Evolutionary conservation across 2,329 filamentous ascomycete species (phyloP), one percentile per base, ranked within the genome.

Genomic region (Sordariomycetes sp.): DNA sequence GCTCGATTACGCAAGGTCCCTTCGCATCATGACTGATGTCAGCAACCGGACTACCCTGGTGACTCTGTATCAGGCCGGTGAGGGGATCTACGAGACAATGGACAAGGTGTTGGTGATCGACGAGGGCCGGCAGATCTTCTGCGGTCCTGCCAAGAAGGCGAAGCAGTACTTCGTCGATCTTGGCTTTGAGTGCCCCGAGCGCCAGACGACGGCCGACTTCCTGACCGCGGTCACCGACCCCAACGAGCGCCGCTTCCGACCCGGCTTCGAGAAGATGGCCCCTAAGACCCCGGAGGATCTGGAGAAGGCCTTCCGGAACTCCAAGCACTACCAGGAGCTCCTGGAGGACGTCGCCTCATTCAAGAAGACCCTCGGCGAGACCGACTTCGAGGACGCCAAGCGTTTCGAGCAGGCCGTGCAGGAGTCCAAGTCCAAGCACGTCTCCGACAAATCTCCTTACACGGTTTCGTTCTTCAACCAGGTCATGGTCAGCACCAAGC

Each of bases 401-500:
- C 79, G 81, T 61, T 75, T 73, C n/a, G 76, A 75, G 59, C 78
- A 73, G 70, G 71, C 73, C 55, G 74, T 74, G 16, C 78, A 82
- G 68, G 81, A 84, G 67, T 79, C 82, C 62, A 80, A 76, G 66
- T 66, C 72, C 34, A 78, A 81, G 68, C 86, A 89, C 3, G 70
- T 79, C 54, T 79, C 80, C 61, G 75, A 73, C 54, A 82, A 82
- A 68, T 95, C 90, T 1, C 90, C 92, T 0, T 96, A 87, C 70
- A 96, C 90, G 0, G 75, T 96, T 40, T 93, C 90, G 0, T 89
- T 87, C 63, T 55, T 61, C 4, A 85, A 92, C 70, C 92, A 97
- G 70, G 72, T 96, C 62, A 70, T 80, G 60, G 82, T 97, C 16
- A 96, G 91, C 69, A 75, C 95, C 54, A 85, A 85, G 77, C 87